Conservation (phyloP, 176 grass and related monocot genomes). For the Aegilops longissima region DNA sequence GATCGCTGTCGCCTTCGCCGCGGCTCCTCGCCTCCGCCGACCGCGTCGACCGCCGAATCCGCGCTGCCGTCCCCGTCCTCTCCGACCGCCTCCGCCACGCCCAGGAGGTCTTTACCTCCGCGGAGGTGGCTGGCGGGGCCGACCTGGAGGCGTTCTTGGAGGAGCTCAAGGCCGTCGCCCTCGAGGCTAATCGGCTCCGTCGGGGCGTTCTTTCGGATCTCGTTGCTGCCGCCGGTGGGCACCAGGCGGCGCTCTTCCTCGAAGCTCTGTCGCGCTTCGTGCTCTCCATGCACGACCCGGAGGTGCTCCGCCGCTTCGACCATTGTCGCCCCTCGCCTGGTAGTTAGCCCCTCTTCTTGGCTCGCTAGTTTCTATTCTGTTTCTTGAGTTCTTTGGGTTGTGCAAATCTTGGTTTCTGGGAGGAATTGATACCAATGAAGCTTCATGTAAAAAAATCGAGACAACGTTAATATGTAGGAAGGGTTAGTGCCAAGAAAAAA, state of each 20-base stretch:
- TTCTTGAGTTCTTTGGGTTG: conserved; percentile 17
- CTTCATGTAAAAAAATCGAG: not conserved
- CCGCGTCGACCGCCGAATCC: conserved; percentile 61
- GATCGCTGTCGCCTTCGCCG: conserved; percentile 46
- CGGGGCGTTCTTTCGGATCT: conserved; percentile 56
- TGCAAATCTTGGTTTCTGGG: conserved; percentile 47
- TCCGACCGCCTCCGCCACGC: conserved; percentile 59
- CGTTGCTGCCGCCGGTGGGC: conserved; percentile 48
- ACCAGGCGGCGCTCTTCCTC: conserved; percentile 63
- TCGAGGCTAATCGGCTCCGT: conserved; percentile 59
- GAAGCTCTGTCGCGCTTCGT: conserved; percentile 59
- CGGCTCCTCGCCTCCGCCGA: conserved; percentile 42
- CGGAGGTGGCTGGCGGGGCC: conserved; percentile 31
- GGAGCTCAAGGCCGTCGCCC: conserved; percentile 39
- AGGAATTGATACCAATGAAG: not conserved
- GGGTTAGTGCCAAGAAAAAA: not conserved
- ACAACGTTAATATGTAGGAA: not conserved
- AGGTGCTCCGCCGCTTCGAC: conserved; percentile 56
- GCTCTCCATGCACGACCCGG: conserved; percentile 57
- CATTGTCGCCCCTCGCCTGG: conserved; percentile 44
- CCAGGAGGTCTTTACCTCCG: conserved; percentile 42
- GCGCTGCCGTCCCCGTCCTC: conserved; percentile 45
- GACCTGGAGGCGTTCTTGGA: conserved; percentile 48
- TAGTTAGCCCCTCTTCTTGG: conserved; percentile 47
- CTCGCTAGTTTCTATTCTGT: conserved; percentile 19